Base-by-base conservation (phyloP, 1,284 basidiomycete species). In the Leccinum huronense region DNA sequence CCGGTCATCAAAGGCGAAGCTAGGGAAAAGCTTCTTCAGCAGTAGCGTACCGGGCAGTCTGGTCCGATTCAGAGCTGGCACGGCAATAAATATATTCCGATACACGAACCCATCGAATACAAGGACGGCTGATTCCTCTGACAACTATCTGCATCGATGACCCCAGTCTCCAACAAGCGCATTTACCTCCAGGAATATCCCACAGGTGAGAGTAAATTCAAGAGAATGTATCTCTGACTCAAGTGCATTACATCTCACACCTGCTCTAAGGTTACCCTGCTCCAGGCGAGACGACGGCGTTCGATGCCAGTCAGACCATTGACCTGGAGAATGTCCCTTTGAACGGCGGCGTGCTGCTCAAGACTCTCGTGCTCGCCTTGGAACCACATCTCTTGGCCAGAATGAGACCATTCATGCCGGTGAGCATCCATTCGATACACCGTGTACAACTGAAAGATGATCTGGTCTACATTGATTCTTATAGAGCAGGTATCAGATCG, bases 281-380 rank as follows among this genome's bases (percentile, higher is more conserved):
- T 31, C 70, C 65, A 1, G 65, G 68, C 2, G n/a, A 63, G 51
- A 69, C 68, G 16, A 71, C 59, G 2, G 8, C 34, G 14, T 11
- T 68, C 4, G 70, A 71, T n/a, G 31, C 5, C 0, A 68, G 61
- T 14, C 59, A 61, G 54, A 64, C 53, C 9, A 71, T 71, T 11
- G 63, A 72, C 30, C 23, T 63, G 2, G 62, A 67, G 14, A 65
- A 62, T 14, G 58, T 72, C 5, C 30, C 61, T n/a, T 40, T 70
- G 57, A 42, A 65, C 1, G 69, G 69, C 0, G 62, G 69, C 0
- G 6, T 69, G 16, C n/a, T 71, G 13, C 34, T 69, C 56, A 72
- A 72, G 56, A 66, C 51, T 5, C 61, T 72, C 10, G 60, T 69
- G 8, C 33, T 69, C 38, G 60, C 66, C 3, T 53, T 69, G 62